Percentiles rank a stretch among this genome's conserved stretches.
Evolutionary conservation across 352 stramenopile species (phyloP).

Genomic region (Phytophthora litchii): DNA sequence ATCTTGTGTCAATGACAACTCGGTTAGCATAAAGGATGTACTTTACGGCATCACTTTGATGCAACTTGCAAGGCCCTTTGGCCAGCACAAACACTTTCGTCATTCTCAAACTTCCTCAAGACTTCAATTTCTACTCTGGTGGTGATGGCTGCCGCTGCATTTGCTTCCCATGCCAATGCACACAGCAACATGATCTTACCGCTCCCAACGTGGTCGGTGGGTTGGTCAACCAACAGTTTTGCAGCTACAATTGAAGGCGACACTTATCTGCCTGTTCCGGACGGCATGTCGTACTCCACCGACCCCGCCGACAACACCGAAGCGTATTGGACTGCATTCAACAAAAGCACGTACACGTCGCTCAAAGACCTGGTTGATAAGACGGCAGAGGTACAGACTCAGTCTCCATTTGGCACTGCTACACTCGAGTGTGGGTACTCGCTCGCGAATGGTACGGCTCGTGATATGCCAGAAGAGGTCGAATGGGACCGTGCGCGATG

Average conservation of each 20-base stretch:
- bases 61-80: no score
- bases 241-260: conserved; percentile 41
- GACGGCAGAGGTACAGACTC: conserved; percentile 16
- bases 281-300: conserved; percentile 38
- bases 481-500: conserved; percentile 55
- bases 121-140: conserved; percentile 5
- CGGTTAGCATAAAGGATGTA: no score
- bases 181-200: conserved; percentile 43
- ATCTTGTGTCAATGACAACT: neutral
- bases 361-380: conserved; percentile 29
- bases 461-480: conserved; percentile 37
- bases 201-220: conserved; percentile 29
- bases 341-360: conserved; percentile 32
- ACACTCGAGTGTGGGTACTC: conserved; percentile 25
- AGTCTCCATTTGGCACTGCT: conserved; percentile 16
- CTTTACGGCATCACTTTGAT: no score
- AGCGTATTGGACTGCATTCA: conserved; percentile 35
- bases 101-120: conserved; percentile 18
- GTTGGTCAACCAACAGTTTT: conserved; percentile 37
- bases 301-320: conserved; percentile 29
- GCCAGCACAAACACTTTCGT: neutral
- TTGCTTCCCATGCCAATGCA: conserved; percentile 4
- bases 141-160: conserved; percentile 8
- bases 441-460: conserved; percentile 25
- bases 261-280: conserved; percentile 30